Evolutionary conservation across 225 moss, liverwort and hornwort genomes (phyloP).

Genomic region (Pleurozium schreberi): DNA sequence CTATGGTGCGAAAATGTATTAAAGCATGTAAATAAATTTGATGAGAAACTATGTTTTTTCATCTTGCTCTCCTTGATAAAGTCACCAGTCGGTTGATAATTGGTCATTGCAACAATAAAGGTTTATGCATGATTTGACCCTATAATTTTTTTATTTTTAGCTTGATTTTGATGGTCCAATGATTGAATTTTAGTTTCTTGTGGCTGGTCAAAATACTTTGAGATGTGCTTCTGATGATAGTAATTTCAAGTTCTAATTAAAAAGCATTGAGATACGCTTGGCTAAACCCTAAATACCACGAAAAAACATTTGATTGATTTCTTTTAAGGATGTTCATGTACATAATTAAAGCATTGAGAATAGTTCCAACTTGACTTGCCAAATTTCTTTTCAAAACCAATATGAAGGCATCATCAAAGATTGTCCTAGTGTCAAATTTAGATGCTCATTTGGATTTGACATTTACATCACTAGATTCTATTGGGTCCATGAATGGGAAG

Average conservation of each 20-base stretch:
- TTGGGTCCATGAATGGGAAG: background rate
- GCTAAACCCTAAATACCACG: background rate
- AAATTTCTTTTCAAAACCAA: background rate
- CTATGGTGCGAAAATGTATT: background rate
- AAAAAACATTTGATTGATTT: background rate
- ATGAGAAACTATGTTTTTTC: background rate
- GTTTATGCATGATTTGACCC: too few species aligned
- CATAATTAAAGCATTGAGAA: background rate
- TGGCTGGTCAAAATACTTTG: background rate
- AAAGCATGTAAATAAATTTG: background rate
- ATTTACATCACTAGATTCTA: background rate
- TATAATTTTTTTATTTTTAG: too few species aligned
- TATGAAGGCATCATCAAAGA: background rate
- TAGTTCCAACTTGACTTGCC: background rate
- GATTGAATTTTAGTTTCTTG: background rate
- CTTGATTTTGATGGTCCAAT: background rate
- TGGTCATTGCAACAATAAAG: rapidly evolving
- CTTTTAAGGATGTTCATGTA: background rate
- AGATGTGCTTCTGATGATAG: background rate
- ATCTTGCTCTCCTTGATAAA: background rate
- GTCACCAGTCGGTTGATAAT: background rate
- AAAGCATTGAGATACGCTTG: background rate
- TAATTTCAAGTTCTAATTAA: background rate
- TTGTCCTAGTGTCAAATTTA: background rate
- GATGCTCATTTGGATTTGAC: background rate